Percentiles rank a stretch among this genome's conserved stretches.
Conservation (phyloP, 2,329 filamentous ascomycete genomes). For the Daldinia eschscholtzii region DNA sequence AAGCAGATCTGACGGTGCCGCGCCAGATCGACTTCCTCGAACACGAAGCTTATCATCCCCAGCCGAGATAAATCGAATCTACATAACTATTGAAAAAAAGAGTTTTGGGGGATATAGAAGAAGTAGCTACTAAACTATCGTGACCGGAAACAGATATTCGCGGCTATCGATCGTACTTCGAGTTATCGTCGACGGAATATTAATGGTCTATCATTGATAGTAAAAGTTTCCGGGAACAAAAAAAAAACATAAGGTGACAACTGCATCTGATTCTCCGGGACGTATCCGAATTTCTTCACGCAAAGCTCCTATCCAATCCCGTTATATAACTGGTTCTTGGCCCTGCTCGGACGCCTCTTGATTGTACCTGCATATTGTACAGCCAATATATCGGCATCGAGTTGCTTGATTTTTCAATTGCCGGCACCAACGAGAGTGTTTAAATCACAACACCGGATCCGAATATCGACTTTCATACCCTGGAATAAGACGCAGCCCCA, state of each 20-base stretch:
- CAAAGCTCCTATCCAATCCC: constrained; percentile 22
- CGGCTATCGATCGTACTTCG: constrained; percentile 8
- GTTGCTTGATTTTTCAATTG: constrained; percentile 28
- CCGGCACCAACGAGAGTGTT: constrained; percentile 17
- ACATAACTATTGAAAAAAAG: background rate
- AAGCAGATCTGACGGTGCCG: constrained; percentile 29
- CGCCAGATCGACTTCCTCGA: constrained; percentile 15
- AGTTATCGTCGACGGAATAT: constrained; percentile 13
- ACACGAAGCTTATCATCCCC: constrained; percentile 12
- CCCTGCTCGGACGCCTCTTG: constrained; percentile 33
- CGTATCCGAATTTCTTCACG: constrained; percentile 18
- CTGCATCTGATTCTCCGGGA: constrained; percentile 27
- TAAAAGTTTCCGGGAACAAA: constrained; percentile 17
- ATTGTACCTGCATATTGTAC: constrained; percentile 34
- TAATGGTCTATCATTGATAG: constrained; percentile 15
- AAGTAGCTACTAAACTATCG: constrained; percentile 2
- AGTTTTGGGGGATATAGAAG: background rate
- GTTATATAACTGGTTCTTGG: constrained; percentile 31
- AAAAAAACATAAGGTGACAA: constrained; percentile 14
- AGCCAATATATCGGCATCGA: constrained; percentile 32
- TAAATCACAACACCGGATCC: constrained; percentile 21
- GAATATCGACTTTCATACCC: constrained; percentile 24
- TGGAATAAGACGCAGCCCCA: constrained; percentile 22
- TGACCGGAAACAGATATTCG: constrained; percentile 11
- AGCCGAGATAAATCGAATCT: constrained; percentile 19